These are phyloP conservation scores for Trichosporon faecale DNA, from an alignment of 1,284 basidiomycete genomes.

Conservation along the genomic window DNA sequence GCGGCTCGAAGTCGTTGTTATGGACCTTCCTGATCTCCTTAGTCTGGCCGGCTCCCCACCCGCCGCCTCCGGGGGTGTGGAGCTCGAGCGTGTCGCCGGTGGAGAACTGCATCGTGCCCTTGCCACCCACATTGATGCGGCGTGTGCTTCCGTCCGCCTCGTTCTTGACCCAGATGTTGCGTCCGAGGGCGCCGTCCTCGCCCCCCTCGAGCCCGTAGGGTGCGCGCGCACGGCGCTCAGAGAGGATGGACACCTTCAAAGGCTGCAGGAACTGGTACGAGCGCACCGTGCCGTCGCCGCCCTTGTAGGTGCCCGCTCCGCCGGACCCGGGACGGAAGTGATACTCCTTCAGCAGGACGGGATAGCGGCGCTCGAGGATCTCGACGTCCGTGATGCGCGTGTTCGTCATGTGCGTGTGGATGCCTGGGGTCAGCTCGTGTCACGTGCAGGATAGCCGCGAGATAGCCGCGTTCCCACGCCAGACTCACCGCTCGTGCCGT, in stretches of 20 bases:
- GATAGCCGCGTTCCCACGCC: no score
- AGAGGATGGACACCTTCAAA: constrained; percentile 74
- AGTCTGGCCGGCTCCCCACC: constrained; percentile 23
- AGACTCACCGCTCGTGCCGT: constrained; percentile 85
- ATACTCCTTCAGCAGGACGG: constrained; percentile 78
- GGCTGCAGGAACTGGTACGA: constrained; percentile 83
- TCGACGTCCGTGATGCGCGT: constrained; percentile 82
- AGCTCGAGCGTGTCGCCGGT: constrained; percentile 36
- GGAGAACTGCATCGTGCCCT: constrained; percentile 30
- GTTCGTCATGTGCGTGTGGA: constrained; percentile 67
- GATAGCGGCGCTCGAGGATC: constrained; percentile 58
- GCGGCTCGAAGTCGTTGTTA: not conserved
- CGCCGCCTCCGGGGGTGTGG: constrained; percentile 43
- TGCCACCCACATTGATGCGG: constrained; percentile 41
- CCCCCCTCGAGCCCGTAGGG: constrained; percentile 41
- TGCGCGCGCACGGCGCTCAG: constrained; percentile 33
- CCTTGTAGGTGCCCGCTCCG: constrained; percentile 71
- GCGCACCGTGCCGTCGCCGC: constrained; percentile 82
- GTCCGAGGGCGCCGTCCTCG: constrained; percentile 28
- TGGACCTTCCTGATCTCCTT: constrained; percentile 12
- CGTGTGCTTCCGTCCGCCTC: constrained; percentile 60
- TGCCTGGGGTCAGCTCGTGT: no score
- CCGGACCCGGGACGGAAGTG: constrained; percentile 72
- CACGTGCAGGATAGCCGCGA: no score
- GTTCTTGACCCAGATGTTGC: constrained; percentile 31